Evolutionary conservation across 305 asterid species (phyloP).

Genomic region (Ajuga reptans): DNA sequence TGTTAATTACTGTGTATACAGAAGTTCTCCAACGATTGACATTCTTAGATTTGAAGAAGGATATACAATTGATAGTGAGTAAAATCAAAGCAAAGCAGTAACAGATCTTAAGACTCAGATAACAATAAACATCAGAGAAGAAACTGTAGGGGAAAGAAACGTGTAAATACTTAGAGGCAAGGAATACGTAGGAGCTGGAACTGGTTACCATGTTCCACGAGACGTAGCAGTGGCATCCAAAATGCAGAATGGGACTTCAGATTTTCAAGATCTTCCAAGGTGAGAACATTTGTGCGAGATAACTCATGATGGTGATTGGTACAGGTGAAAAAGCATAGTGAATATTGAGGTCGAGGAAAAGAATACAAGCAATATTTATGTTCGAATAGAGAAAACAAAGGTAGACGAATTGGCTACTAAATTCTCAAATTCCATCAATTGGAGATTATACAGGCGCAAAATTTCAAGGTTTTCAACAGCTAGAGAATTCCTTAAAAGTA

Average conservation of each 20-base stretch:
- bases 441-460: background rate
- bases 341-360: background rate
- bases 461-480: too few species aligned
- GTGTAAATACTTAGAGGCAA: background rate
- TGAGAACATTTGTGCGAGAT: background rate
- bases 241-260: background rate
- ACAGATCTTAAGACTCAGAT: background rate
- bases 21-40: background rate
- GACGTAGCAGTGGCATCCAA: background rate
- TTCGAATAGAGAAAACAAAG: background rate
- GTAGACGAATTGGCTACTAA: background rate
- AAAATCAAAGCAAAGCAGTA: background rate
- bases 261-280: background rate
- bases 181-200: background rate
- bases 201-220: too few species aligned
- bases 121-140: background rate
- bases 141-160: background rate
- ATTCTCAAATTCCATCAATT: background rate
- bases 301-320: background rate
- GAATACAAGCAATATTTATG: conserved; percentile 5
- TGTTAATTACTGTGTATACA: background rate
- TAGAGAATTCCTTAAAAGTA: too few species aligned
- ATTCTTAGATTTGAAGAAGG: background rate
- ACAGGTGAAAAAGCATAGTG: background rate
- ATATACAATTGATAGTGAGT: background rate